Conservation (phyloP, 2,329 filamentous ascomycete genomes). For the Akanthomyces lecanii region DNA sequence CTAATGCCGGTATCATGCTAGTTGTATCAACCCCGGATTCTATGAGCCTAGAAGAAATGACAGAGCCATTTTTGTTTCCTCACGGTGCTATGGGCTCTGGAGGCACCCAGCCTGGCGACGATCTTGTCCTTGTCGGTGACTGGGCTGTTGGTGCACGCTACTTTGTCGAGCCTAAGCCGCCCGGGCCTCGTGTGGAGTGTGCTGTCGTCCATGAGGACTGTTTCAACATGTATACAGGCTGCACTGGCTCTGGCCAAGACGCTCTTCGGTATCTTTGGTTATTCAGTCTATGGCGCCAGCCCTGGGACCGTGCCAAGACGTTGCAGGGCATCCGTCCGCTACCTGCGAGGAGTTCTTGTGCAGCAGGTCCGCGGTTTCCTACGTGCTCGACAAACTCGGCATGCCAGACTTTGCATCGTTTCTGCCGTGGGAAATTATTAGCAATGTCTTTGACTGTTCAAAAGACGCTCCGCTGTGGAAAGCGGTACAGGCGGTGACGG, state of each 20-base stretch:
- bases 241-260: background rate
- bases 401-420: background rate
- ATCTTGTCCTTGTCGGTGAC: background rate
- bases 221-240: background rate
- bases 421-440: conserved; percentile 5
- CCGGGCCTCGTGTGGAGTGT: background rate
- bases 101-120: background rate
- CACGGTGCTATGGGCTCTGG: background rate
- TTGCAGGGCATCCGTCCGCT: background rate
- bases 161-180: background rate
- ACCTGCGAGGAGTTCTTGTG: background rate
- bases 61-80: background rate
- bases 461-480: background rate
- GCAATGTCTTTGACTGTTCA: background rate
- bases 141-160: conserved; percentile 6
- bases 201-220: background rate
- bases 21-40: conserved; percentile 1
- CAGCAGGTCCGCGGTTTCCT: background rate
- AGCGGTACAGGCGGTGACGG: background rate
- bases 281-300: background rate
- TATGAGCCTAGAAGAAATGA: background rate
- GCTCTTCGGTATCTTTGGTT: conserved; percentile 2
- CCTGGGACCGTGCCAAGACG: conserved; percentile 1
- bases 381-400: background rate
- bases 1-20: background rate